phyloP scores from a whole-genome alignment of 2,329 filamentous ascomycete genomes.

The Ophiostoma perfectum region DNA sequence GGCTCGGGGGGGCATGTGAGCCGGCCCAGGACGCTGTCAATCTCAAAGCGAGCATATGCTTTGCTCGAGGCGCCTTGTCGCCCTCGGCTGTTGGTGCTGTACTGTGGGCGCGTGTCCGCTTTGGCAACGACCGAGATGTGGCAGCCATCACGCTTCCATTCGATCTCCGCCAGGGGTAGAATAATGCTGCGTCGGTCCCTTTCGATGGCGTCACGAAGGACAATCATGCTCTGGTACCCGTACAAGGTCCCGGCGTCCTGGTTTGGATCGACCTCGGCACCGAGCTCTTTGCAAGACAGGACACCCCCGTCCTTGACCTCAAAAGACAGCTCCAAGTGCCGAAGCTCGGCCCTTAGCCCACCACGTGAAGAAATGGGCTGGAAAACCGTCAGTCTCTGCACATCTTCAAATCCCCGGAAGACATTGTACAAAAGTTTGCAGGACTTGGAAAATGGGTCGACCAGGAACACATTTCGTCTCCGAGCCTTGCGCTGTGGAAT shows the following conservation, averaged over 20 bases:
- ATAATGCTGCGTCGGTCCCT: constrained; percentile 46
- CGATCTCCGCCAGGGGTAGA: constrained; percentile 43
- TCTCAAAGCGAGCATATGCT: constrained; percentile 45
- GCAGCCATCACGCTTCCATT: constrained; percentile 31
- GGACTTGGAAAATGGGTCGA: constrained; percentile 45
- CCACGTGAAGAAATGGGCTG: constrained; percentile 35
- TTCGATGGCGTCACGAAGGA: constrained; percentile 43
- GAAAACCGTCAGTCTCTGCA: constrained; percentile 40
- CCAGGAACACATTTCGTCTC: constrained; percentile 32
- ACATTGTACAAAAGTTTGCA: constrained; percentile 39
- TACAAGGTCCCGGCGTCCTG: constrained; percentile 58
- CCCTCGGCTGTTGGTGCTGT: constrained; percentile 28
- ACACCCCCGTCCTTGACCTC: constrained; percentile 39
- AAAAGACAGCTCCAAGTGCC: constrained; percentile 50
- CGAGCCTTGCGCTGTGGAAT: constrained; percentile 27
- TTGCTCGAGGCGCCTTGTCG: constrained; percentile 25
- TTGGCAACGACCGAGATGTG: constrained; percentile 40
- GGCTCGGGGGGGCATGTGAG: constrained; percentile 55
- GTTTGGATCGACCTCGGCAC: constrained; percentile 47
- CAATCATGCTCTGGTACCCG: constrained; percentile 53
- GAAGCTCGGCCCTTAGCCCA: constrained; percentile 44
- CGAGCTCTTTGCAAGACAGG: constrained; percentile 46
- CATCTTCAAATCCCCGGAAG: constrained; percentile 47
- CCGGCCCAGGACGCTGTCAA: constrained; percentile 51
- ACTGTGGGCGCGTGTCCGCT: constrained; percentile 16